Conservation (phyloP, 1,284 basidiomycete species). For the Fomitiporia mediterranea region DNA sequence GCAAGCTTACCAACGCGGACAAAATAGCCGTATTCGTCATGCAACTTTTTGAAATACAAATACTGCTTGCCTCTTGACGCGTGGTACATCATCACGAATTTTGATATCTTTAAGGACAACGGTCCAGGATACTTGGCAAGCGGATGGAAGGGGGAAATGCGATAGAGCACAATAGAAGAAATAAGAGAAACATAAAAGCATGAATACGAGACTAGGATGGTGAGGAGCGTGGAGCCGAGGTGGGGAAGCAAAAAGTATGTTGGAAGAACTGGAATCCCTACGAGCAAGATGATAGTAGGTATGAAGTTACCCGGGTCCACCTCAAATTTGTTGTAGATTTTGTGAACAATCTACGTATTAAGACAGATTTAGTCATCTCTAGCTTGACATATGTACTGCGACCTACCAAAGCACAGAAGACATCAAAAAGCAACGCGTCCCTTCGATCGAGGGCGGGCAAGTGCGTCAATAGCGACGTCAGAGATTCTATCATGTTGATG, state of each 20-base stretch:
- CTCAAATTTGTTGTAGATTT: conserved; percentile 14
- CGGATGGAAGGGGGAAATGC: conserved; percentile 26
- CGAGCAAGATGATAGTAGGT: neutral
- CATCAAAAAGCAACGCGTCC: neutral
- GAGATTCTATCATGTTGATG: too few species aligned
- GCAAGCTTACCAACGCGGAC: conserved; percentile 26
- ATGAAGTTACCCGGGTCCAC: conserved; percentile 6
- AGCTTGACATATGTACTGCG: neutral
- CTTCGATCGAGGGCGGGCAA: neutral
- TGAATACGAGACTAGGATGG: neutral
- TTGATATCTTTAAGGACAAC: conserved; percentile 19
- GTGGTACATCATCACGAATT: conserved; percentile 8
- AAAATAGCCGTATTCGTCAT: conserved; percentile 22
- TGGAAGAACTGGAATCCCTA: neutral
- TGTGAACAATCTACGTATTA: neutral
- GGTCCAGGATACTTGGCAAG: conserved; percentile 26
- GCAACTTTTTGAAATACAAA: conserved; percentile 18
- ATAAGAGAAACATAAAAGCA: conserved; percentile 14
- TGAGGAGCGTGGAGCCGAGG: neutral
- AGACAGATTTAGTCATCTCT: neutral
- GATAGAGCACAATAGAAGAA: conserved; percentile 20
- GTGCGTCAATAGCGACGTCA: too few species aligned
- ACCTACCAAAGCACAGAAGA: neutral
- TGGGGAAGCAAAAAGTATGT: neutral
- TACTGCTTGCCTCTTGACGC: conserved; percentile 19